phyloP scores from a whole-genome alignment of 345 rosid species.

The Salix udensis region DNA sequence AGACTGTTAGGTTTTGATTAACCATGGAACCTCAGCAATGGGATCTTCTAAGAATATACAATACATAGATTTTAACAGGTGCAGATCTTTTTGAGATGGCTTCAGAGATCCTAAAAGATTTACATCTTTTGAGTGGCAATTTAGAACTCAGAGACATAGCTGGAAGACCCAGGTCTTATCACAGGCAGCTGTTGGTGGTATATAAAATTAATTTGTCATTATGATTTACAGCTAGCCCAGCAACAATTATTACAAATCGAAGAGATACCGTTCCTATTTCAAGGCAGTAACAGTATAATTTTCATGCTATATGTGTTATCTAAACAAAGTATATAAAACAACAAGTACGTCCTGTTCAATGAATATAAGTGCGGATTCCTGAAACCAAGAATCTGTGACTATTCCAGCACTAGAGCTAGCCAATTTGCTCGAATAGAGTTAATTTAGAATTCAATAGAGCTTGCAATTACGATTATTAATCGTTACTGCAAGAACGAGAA shows the following conservation, averaged over 20 bases:
- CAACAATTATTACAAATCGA: not conserved
- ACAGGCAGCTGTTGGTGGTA: constrained; percentile 2
- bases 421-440: not conserved
- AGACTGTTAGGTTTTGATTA: not conserved
- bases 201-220: not conserved
- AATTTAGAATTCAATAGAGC: not conserved
- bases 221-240: not conserved
- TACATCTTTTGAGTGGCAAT: not conserved
- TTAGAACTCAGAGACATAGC: not conserved
- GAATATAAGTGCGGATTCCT: not conserved
- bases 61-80: not conserved
- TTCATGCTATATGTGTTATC: not conserved
- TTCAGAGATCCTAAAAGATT: not conserved
- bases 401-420: not conserved
- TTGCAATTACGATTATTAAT: not conserved
- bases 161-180: not conserved
- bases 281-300: not conserved
- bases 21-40: not conserved
- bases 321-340: not conserved
- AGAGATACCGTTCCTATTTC: not conserved
- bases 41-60: not conserved
- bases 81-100: not conserved
- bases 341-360: not conserved
- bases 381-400: not conserved
- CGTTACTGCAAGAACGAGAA: not conserved